Evolutionary conservation across 805 yeast species (phyloP).

Genomic region (Candida succiphila): DNA sequence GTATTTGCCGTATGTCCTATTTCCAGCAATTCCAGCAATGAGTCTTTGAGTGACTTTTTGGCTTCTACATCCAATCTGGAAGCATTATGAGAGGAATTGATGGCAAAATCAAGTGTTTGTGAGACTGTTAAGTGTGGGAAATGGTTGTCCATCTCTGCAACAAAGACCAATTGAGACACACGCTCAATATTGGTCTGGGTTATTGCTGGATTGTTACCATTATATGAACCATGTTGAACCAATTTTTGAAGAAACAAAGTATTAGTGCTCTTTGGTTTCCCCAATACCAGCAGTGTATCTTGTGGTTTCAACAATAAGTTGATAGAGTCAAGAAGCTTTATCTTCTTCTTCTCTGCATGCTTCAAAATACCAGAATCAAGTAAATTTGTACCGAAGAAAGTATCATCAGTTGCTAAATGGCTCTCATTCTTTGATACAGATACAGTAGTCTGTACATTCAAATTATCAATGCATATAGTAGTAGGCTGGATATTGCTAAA

Average conservation of each 20-base stretch:
- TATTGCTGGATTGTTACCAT: not conserved
- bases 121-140: constrained; percentile 62
- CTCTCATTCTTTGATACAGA: no score
- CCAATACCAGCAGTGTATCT: constrained; percentile 54
- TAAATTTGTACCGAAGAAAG: constrained; percentile 2
- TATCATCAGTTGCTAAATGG: no score
- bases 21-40: constrained; percentile 41
- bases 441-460: no score
- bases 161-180: constrained; percentile 32
- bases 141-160: constrained; percentile 59
- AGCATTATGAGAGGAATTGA: constrained; percentile 56
- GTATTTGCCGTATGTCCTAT: constrained; percentile 45
- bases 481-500: no score
- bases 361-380: not conserved
- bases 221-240: constrained; percentile 26
- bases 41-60: constrained; percentile 39
- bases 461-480: no score
- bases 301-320: constrained; percentile 33
- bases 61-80: constrained; percentile 58
- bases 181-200: not conserved
- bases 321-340: constrained; percentile 21
- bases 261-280: constrained; percentile 70
- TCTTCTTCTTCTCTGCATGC: not conserved
- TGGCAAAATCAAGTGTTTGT: constrained; percentile 56
- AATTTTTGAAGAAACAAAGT: constrained; percentile 50